These are phyloP conservation scores for Boletus coccyginus DNA, from an alignment of 768 basidiomycete genomes.

Conservation along the genomic window DNA sequence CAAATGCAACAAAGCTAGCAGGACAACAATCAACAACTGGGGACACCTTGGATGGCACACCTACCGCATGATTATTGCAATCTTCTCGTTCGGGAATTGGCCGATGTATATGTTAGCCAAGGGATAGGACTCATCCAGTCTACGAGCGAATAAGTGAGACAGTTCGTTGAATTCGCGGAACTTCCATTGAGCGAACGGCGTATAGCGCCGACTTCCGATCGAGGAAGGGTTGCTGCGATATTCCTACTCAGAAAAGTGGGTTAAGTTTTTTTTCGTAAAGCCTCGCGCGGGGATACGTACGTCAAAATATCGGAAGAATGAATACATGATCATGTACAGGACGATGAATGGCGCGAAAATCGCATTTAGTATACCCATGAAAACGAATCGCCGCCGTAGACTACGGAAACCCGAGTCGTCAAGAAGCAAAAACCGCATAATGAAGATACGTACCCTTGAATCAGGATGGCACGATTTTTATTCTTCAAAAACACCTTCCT, in stretches of 20 bases:
- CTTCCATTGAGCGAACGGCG: conserved; percentile 95
- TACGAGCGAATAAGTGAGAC: conserved; percentile 84
- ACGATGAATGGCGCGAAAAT: conserved; percentile 97
- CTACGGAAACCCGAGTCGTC: conserved; percentile 39
- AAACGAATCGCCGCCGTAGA: conserved; percentile 81
- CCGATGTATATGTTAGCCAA: conserved; percentile 93
- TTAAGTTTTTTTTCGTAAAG: neutral
- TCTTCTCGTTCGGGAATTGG: conserved; percentile 95
- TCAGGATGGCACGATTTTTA: conserved; percentile 71
- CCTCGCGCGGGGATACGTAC: conserved; percentile 41
- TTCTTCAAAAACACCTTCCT: conserved; percentile 89
- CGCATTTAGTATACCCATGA: conserved; percentile 96
- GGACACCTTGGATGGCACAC: conserved; percentile 22
- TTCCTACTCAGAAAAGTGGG: conserved; percentile 54
- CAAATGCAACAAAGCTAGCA: conserved; percentile 87
- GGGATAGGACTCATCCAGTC: conserved; percentile 87
- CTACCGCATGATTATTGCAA: conserved; percentile 86
- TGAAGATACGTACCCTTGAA: conserved; percentile 67
- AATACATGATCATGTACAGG: conserved; percentile 94
- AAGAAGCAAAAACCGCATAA: neutral
- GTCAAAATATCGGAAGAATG: conserved; percentile 99
- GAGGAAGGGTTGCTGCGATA: conserved; percentile 98
- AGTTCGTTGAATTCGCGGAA: conserved; percentile 99
- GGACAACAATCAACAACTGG: neutral
- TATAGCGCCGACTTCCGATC: conserved; percentile 89